Base-by-base conservation (phyloP, 2,329 filamentous ascomycete genomes). In the Seiridium unicorne region DNA sequence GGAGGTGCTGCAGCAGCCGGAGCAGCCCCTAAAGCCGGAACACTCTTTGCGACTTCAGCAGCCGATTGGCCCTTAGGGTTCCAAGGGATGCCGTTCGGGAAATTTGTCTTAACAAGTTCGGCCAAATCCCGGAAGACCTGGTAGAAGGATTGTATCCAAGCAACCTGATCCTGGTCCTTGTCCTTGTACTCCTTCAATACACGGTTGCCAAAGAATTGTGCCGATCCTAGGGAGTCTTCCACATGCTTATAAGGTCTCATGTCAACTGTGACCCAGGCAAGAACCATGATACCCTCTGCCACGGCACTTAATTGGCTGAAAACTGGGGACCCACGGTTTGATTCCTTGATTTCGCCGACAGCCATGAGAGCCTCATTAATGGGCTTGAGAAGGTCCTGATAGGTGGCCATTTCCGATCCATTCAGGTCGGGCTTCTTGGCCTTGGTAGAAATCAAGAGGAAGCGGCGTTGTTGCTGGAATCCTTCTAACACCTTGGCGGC, bases 71-170 rank as follows among this genome's bases (percentile, higher is more conserved):
- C 90, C 65, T 88, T 84, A 51, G 88, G 79, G 74, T 98, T 98
- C 95, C 95, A 99, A 4, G 86, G 85, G 61, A 98, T 84, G 53
- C 93, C 94, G 53, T 83, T 86, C 18, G 87, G 79, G 73, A 91
- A 96, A 73, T 94, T 87, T 68, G 92, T 87, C 78, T 94, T 94
- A 66, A 95, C 87, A 73, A 96, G 97, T 55, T 89, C 88, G 60
- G 87, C 81, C 48, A 99, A 86, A 36, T 93, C 88, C 68, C 89
- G 91, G 80, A 97, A 96, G 61, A 97, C 84, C 69, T 89, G 88
- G 76, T 96, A 96, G 79, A 96, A 97, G n/a, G 92, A 83, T 70
- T 94, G 91, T 40, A 97, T 87, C 87, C 93, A 99, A 71, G 95
- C 89, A 59, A 93, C 84, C 69, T 97, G 91, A 68, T 87, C 86